Percentiles rank a stretch among this genome's conserved stretches.
Conservation (phyloP, 495 filamentous ascomycete genomes). For the Durotheca rogersii region DNA sequence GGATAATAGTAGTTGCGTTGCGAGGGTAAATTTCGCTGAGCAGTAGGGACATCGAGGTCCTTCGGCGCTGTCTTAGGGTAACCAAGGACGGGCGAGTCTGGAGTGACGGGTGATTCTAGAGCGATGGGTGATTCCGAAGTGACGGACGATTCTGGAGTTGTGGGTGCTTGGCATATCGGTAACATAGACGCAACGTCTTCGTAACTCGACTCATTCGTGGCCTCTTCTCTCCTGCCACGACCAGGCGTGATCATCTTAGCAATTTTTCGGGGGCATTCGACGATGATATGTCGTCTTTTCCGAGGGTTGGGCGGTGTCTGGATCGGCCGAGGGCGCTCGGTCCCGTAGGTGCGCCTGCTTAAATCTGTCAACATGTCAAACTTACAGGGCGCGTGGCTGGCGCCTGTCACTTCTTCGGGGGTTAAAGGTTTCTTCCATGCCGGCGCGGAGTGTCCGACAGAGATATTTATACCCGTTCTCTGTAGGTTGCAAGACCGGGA, state of each 20-base stretch:
- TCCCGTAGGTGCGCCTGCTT: slow-evolving; percentile 28
- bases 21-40: slow-evolving; percentile 9
- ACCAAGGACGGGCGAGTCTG: slow-evolving; percentile 33
- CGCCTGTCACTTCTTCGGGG: slow-evolving; percentile 1
- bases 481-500: background rate
- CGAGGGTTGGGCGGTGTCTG: background rate
- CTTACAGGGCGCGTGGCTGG: slow-evolving; percentile 30
- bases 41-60: slow-evolving; percentile 31
- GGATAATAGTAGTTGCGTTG: background rate
- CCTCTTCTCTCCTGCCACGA: background rate
- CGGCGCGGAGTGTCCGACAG: background rate
- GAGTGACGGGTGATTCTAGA: slow-evolving; percentile 23
- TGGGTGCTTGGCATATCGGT: slow-evolving; percentile 4
- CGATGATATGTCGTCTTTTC: slow-evolving; percentile 18
- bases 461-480: background rate
- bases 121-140: slow-evolving; percentile 15
- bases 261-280: slow-evolving; percentile 54
- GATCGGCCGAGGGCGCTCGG: slow-evolving; percentile 14
- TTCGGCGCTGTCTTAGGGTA: slow-evolving; percentile 30
- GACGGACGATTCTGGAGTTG: slow-evolving; percentile 32
- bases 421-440: background rate
- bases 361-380: slow-evolving; percentile 43
- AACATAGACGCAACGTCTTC: background rate
- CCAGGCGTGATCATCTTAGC: slow-evolving; percentile 57
- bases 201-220: background rate